These are phyloP conservation scores for Gonium pectorale DNA, from an alignment of 139 green algal species.

Conservation along the genomic window DNA sequence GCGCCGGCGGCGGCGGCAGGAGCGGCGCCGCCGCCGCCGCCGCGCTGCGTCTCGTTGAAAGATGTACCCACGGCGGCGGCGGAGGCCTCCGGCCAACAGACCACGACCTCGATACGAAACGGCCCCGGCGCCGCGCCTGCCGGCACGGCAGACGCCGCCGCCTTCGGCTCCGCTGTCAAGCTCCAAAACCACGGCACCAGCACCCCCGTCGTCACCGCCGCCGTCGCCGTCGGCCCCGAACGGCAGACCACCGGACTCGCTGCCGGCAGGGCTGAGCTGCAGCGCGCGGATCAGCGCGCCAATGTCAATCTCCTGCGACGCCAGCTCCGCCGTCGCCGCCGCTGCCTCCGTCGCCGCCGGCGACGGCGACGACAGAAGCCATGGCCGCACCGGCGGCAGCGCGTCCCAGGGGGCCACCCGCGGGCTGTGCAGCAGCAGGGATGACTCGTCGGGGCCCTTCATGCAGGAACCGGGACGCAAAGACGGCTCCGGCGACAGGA, in stretches of 20 bases:
- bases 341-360: neutral
- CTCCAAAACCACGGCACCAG: neutral
- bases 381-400: too few species aligned
- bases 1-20: neutral
- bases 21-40: neutral
- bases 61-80: neutral
- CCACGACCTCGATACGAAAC: neutral
- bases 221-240: neutral
- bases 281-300: conserved; percentile 15
- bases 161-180: neutral
- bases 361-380: neutral
- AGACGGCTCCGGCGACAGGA: too few species aligned
- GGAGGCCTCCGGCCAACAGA: neutral
- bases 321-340: neutral
- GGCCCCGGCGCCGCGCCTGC: neutral
- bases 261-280: neutral
- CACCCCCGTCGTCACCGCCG: neutral
- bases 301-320: conserved; percentile 17
- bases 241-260: neutral
- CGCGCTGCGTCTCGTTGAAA: neutral
- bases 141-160: neutral
- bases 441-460: too few species aligned
- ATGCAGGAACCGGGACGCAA: too few species aligned
- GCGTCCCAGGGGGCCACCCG: too few species aligned
- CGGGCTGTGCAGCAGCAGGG: too few species aligned